phyloP scores from a whole-genome alignment of 192 early-diverging fungal genomes.

The Coemansia sp. region DNA sequence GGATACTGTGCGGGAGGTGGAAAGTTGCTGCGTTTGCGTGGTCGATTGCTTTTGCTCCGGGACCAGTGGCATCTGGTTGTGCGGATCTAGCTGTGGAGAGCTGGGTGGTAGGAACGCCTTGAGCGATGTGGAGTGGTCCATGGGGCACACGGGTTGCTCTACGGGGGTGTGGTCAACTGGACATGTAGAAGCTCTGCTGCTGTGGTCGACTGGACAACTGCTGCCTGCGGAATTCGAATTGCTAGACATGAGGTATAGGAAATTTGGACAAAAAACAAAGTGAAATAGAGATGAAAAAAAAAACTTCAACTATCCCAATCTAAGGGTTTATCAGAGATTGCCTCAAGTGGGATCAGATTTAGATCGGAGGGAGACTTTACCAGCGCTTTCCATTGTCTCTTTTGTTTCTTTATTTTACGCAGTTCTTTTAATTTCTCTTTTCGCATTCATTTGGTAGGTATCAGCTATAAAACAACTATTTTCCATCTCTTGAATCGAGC shows the following conservation, averaged over 20 bases:
- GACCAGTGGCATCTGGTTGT: slow-evolving; percentile 68
- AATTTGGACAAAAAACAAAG: not conserved
- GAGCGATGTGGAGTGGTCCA: slow-evolving; percentile 57
- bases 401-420: not conserved
- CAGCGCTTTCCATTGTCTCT: not conserved
- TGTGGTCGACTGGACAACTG: slow-evolving; percentile 31
- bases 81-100: slow-evolving; percentile 50
- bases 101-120: slow-evolving; percentile 57
- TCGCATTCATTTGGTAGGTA: too few species aligned
- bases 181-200: not conserved
- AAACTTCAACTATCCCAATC: not conserved
- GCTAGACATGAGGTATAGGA: slow-evolving; percentile 2
- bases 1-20: slow-evolving; percentile 70
- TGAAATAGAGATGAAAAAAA: not conserved
- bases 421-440: not conserved
- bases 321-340: not conserved
- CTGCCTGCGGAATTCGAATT: slow-evolving; percentile 7
- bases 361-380: not conserved
- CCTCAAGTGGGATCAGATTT: not conserved
- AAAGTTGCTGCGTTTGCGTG: slow-evolving; percentile 58
- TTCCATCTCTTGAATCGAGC: not conserved
- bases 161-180: not conserved
- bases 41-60: slow-evolving; percentile 57
- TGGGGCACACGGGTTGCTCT: slow-evolving; percentile 40
- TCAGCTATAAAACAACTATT: too few species aligned